phyloP scores from a whole-genome alignment of 352 stramenopile species.

The Pythium insidiosum region DNA sequence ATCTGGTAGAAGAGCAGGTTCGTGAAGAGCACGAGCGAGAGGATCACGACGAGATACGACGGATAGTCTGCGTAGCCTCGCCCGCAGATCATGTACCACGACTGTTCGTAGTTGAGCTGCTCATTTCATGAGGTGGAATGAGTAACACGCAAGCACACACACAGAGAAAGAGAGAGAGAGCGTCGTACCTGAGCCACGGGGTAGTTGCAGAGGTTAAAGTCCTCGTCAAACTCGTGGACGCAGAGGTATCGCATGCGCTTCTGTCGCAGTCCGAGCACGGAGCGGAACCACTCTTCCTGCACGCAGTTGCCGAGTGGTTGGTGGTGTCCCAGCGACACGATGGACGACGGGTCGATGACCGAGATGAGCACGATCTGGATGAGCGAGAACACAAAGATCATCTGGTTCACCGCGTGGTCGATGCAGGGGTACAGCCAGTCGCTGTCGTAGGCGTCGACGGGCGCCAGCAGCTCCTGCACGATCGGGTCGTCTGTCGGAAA shows the following conservation, averaged over 20 bases:
- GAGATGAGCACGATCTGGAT: slow-evolving; percentile 48
- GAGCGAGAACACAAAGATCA: slow-evolving; percentile 64
- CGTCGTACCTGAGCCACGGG: slow-evolving; percentile 44
- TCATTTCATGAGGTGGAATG: slow-evolving; percentile 5
- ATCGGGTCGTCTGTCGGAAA: slow-evolving; percentile 33
- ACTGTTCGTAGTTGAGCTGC: slow-evolving; percentile 41
- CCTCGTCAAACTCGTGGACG: slow-evolving; percentile 73
- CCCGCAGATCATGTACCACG: slow-evolving; percentile 84
- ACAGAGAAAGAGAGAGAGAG: no score
- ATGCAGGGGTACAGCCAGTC: slow-evolving; percentile 71
- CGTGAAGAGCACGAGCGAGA: slow-evolving; percentile 31
- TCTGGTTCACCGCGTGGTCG: slow-evolving; percentile 79
- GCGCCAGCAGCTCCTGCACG: slow-evolving; percentile 41
- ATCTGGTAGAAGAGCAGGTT: slow-evolving; percentile 65
- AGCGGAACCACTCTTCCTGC: slow-evolving; percentile 48
- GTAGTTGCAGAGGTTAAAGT: slow-evolving; percentile 80
- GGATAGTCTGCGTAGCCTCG: slow-evolving; percentile 46
- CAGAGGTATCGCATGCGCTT: slow-evolving; percentile 65
- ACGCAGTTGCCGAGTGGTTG: slow-evolving; percentile 65
- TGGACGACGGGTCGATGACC: slow-evolving; percentile 53
- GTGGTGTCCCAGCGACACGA: slow-evolving; percentile 71
- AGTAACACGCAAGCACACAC: neutral
- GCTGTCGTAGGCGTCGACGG: slow-evolving; percentile 70
- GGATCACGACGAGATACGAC: slow-evolving; percentile 42
- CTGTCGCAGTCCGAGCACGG: slow-evolving; percentile 45